Conservation (phyloP, 192 early-diverging fungal species). For the Hyaloraphidium curvatum region DNA sequence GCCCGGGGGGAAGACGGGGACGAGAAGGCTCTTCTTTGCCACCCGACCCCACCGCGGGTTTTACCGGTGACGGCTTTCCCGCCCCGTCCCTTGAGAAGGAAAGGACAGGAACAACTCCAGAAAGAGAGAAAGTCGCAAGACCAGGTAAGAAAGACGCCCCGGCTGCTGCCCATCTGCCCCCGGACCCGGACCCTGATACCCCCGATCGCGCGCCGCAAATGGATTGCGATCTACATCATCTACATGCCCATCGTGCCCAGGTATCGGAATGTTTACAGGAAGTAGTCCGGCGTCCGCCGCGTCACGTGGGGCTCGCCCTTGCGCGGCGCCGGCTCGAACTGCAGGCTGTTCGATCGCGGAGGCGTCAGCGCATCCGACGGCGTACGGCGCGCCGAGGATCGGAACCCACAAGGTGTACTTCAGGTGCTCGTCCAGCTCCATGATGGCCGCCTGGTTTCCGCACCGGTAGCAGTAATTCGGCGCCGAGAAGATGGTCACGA, state of each 20-base stretch:
- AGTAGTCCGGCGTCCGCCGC: constrained; percentile 95
- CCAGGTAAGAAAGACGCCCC: too few species aligned
- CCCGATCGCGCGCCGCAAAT: too few species aligned
- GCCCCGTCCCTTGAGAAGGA: too few species aligned
- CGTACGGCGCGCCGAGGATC: not conserved
- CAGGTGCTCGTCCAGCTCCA: constrained; percentile 98
- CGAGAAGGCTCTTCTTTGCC: too few species aligned
- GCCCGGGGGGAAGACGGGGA: too few species aligned
- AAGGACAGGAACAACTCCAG: too few species aligned
- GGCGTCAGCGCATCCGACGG: not conserved
- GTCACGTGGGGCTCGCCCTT: constrained; percentile 97
- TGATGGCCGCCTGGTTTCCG: constrained; percentile 98
- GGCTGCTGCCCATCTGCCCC: too few species aligned
- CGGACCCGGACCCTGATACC: too few species aligned
- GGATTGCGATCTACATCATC: too few species aligned
- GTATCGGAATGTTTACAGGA: constrained; percentile 41
- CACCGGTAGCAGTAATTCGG: constrained; percentile 99
- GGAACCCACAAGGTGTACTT: constrained; percentile 90
- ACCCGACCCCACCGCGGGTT: too few species aligned
- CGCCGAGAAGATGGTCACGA: constrained; percentile 96
- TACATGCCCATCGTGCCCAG: not conserved
- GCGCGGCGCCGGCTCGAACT: constrained; percentile 95
- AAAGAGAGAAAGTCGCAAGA: too few species aligned
- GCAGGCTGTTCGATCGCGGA: constrained; percentile 27
- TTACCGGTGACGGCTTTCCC: too few species aligned